phyloP scores from a whole-genome alignment of 345 rosid species.

The Citrus mangshanensis region DNA sequence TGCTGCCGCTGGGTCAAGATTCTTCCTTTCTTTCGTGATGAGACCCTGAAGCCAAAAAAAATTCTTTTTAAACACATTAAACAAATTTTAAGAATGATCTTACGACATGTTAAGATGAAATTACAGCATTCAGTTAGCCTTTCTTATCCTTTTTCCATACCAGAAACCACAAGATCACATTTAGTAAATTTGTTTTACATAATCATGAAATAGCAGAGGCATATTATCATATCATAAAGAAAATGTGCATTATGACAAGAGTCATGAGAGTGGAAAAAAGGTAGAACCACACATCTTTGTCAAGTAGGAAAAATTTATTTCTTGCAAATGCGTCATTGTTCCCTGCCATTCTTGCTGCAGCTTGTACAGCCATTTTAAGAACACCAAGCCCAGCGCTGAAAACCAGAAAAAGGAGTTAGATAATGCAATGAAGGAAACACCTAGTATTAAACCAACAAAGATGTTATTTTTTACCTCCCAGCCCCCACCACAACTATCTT shows the following conservation, averaged over 20 bases:
- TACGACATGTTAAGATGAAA: conserved; percentile 8
- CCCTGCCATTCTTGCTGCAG: conserved; percentile 78
- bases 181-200: not conserved
- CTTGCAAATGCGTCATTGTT: conserved; percentile 43
- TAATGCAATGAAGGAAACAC: conserved; percentile 6
- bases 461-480: conserved; percentile 66
- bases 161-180: not conserved
- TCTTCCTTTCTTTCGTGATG: conserved; percentile 82
- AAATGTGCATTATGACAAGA: conserved; percentile 4
- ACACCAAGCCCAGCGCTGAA: conserved; percentile 99
- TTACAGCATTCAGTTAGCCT: not conserved
- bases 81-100: not conserved
- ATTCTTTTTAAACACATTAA: not conserved
- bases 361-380: conserved; percentile 69
- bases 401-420: conserved; percentile 19
- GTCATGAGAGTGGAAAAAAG: not conserved
- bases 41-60: conserved; percentile 66
- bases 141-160: not conserved
- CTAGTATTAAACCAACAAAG: not conserved
- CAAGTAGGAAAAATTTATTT: conserved; percentile 68
- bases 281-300: conserved; percentile 74
- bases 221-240: not conserved
- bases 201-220: not conserved
- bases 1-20: conserved; percentile 79
- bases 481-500: conserved; percentile 99